phyloP scores from a whole-genome alignment of 306 rosid genomes.

The Oemleria cerasiformis region DNA sequence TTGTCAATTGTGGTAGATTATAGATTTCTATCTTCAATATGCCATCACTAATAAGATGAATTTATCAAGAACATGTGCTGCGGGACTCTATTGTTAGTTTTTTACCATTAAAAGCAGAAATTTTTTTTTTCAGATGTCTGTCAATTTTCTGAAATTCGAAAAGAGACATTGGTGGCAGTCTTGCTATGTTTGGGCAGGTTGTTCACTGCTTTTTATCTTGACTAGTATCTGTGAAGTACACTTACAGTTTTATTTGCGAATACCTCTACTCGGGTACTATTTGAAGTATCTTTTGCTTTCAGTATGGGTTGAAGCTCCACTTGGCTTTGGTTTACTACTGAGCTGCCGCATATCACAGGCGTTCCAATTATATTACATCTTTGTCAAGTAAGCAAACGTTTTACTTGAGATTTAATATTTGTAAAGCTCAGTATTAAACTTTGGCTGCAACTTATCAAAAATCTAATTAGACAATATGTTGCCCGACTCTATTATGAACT shows the following conservation, averaged over 20 bases:
- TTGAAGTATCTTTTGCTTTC: constrained; percentile 37
- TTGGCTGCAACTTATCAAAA: constrained; percentile 15
- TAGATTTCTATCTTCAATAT: constrained; percentile 12
- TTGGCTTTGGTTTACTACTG: constrained; percentile 89
- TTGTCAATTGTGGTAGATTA: constrained; percentile 66
- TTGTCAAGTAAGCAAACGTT: constrained; percentile 67
- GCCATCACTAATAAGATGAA: neutral
- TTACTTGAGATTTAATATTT: constrained; percentile 8
- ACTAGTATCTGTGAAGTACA: neutral
- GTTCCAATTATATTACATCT: constrained; percentile 68
- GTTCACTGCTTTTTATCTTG: constrained; percentile 29
- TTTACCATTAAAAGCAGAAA: neutral
- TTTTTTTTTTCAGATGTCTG: constrained; percentile 48
- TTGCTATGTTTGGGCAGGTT: constrained; percentile 94
- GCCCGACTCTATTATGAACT: neutral
- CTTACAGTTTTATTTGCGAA: constrained; percentile 7
- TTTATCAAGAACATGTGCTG: neutral
- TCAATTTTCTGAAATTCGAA: constrained; percentile 49
- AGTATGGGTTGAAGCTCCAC: constrained; percentile 94
- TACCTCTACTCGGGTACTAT: constrained; percentile 3
- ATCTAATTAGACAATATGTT: neutral
- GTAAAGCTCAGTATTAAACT: constrained; percentile 9
- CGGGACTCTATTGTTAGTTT: neutral
- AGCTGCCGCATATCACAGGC: constrained; percentile 85
- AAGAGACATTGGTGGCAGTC: constrained; percentile 74